Base-by-base conservation (phyloP, 768 basidiomycete species). In the Tylopilus felleus region DNA sequence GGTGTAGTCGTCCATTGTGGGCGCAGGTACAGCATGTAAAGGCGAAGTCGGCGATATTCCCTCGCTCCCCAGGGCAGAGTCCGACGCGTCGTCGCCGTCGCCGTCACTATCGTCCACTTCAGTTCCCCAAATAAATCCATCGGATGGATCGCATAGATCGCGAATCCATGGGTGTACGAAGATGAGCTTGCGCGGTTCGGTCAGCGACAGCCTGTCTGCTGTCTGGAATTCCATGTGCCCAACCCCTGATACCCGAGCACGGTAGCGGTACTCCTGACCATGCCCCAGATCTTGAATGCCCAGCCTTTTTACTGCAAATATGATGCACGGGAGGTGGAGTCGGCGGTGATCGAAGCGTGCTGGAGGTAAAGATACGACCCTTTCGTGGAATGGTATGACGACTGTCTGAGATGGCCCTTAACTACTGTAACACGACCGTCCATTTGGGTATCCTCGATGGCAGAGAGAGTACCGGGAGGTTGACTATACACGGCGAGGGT, bases 151-250 rank as follows among this genome's bases (percentile, higher is more conserved):
- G 10, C 49, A 17, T 5, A 58, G 49, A 27, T 52, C 47, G 22
- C 46, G 53, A 13, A 55, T 42, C 57, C 57, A 55, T 5, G 57
- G 57, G 22, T 55, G 46, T 1, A 51, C 45, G 17, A 58, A 35
- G 13, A 35, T n/a, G 10, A 51, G 31, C 22, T 39, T 31, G 10
- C 39, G 49, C 5, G 38, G 31, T 7, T 42, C 45, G 7, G 0
- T n/a, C 16, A 33, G 4, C 35, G 48, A 29, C 10, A 52, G 45
- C 19, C 5, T 27, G 14, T 43, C 45, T 5, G 27, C 17, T 7
- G 55, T 43, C 21, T 8, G n/a, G 33, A 56, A 29, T 21, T 28
- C 19, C 2, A 49, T 27, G 4, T 29, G 2, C 0, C 48, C 48
- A 4, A 49, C 40, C 3, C 38, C 38, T 5, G 39, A 21, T 22